Percentiles rank a stretch among this genome's conserved stretches.
These are phyloP conservation scores for Eucalyptus pumila DNA, from an alignment of 345 rosid genomes.

Conservation along the genomic window DNA sequence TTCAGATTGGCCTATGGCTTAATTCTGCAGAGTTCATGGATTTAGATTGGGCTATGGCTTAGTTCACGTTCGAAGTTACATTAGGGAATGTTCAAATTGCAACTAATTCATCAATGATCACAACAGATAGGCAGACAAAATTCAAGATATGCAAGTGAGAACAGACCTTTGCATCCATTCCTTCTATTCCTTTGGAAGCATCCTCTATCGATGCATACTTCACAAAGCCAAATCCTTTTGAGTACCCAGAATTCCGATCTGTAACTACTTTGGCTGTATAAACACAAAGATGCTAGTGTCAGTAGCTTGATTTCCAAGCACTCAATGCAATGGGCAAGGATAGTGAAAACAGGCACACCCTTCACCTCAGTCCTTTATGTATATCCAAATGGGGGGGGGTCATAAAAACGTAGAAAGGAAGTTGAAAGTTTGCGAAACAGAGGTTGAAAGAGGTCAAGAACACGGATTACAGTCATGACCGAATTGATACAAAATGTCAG, in stretches of 20 bases:
- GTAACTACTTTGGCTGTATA: constrained; percentile 30
- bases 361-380: neutral
- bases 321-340: neutral
- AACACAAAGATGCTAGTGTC: neutral
- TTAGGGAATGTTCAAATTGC: neutral
- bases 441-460: neutral
- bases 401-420: neutral
- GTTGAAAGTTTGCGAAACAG: neutral
- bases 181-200: constrained; percentile 35
- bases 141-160: neutral
- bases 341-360: neutral
- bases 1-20: neutral
- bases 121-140: neutral
- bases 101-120: neutral
- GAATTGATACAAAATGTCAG: neutral
- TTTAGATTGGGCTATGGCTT: neutral
- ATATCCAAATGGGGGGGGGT: neutral
- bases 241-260: constrained; percentile 28
- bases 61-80: neutral
- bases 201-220: constrained; percentile 24
- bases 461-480: neutral
- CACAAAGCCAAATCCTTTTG: constrained; percentile 45
- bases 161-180: constrained; percentile 44
- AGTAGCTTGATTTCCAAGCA: neutral
- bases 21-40: neutral